Evolutionary conservation across 441 rosid genomes (phyloP), one percentile per base, ranked within the genome.

Genomic region (Cnidoscolus chayamansa): DNA sequence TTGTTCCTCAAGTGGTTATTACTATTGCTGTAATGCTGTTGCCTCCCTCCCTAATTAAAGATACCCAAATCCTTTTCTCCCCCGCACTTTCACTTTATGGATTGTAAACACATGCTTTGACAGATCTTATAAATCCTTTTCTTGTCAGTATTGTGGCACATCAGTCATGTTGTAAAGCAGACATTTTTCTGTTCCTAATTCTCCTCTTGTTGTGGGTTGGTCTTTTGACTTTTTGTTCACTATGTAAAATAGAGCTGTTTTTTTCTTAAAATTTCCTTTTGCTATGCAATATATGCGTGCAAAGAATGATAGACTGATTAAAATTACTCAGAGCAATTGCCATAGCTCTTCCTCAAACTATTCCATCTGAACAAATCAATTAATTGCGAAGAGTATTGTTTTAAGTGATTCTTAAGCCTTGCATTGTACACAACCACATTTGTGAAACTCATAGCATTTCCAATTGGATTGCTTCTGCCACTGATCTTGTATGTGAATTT

Each of bases 1-100:
- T n/a, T 49, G 58, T 64, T 77, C 76, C 72, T 77, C 66, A 54
- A 65, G 7, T 17, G 67, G 30, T 25, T 72, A 0, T 69, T 69
- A 57, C 12, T 30, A 58, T 13, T 30, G 7, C 55, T 25, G 65
- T 57, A 37, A 37, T 53, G 48, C 25, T 25, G 25, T 25, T 25
- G 25, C 25, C 25, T 25, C 25, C 25, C 25, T 25, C 25, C 25
- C 25, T 25, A 25, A 25, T 25, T 25, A 25, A 25, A 25, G 25
- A 25, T 25, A 25, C 25, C 25, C 25, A 25, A 25, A 25, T 25
- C 25, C 25, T 25, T 25, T 25, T 25, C 25, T 25, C 25, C 25
- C 25, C 25, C 25, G 25, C 25, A 25, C 25, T 25, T 25, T 25
- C 25, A 25, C 25, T 25, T 25, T 25, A 25, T 25, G 25, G 25